phyloP scores from a whole-genome alignment of 768 basidiomycete species.

The Lactifluus pinguis region DNA sequence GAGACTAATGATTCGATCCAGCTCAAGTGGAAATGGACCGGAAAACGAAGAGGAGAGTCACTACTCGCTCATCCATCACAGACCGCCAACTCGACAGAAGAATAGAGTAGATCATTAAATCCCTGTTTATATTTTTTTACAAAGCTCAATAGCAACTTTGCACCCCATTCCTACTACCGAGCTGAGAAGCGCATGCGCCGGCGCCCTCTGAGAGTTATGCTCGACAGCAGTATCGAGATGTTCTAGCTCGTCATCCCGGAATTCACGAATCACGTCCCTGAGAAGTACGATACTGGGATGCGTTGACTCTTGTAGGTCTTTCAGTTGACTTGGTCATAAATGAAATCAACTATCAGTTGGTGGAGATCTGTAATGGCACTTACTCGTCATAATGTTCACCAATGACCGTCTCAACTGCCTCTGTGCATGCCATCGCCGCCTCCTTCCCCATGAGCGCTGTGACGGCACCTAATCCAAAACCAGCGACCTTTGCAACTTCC shows the following conservation, averaged over 20 bases:
- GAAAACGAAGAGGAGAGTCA: conserved; percentile 39
- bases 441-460: conserved; percentile 87
- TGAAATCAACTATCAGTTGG: neutral
- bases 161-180: conserved; percentile 80
- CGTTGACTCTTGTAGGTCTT: conserved; percentile 54
- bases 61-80: conserved; percentile 23
- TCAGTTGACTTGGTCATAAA: conserved; percentile 57
- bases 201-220: conserved; percentile 80
- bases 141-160: conserved; percentile 82
- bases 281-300: conserved; percentile 77
- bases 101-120: conserved; percentile 6
- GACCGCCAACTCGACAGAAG: conserved; percentile 6
- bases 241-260: conserved; percentile 91
- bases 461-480: conserved; percentile 75
- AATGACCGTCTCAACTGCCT: conserved; percentile 95
- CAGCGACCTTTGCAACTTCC: conserved; percentile 78
- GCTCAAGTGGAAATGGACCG: conserved; percentile 48
- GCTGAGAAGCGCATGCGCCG: conserved; percentile 84
- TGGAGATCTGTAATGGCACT: conserved; percentile 26
- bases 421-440: conserved; percentile 97
- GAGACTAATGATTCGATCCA: conserved; percentile 20
- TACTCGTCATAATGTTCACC: conserved; percentile 98
- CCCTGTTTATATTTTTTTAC: conserved; percentile 55
- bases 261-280: conserved; percentile 64
- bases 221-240: conserved; percentile 89